Evolutionary conservation across 2,329 filamentous ascomycete genomes (phyloP), one percentile per base, ranked within the genome.

Genomic region (Magnaporthales sp.): DNA sequence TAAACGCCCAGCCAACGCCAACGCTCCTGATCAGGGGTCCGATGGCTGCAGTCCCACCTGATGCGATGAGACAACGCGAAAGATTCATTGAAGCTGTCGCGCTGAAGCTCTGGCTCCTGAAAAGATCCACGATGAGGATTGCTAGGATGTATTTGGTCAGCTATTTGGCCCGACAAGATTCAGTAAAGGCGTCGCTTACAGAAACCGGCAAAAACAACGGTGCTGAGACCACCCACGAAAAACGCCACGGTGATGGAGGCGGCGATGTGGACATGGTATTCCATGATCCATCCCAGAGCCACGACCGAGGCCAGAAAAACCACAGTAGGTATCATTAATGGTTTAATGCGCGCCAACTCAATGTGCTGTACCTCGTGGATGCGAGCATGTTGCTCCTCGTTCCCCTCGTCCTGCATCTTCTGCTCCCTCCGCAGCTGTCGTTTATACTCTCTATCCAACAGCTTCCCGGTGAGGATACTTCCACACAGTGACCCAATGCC

Each of bases 381-480:
- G 54, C 54, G 54, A 58, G 22, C 13, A 11, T 27, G 54, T 24
- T 58, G 24, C 3, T 58, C 54, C 13, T 58, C 22, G 5, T 58
- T 27, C 22, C 11, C 54, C 22, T 24, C 22, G 22, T 58, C 54
- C 22, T 58, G 54, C 22, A 13, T 24, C 54, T 26, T 24, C 13
- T 10, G 51, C 15, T 58, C 54, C 13, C 54, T 58, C 22, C 13
- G 54, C 54, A 58, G 22, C 11, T 58, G 24, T 24, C 54, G n/a
- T 4, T n/a, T 64, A 15, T 64, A 64, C 9, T 64, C 46, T 24
- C 63, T 27, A 19, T 64, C 63, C 31, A 64, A 24, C 32, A 64
- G 63, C 10, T 38, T 38, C 22, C 63, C 63, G 5, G 32, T 51
- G 2, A 64, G 38, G 22, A 51, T 15, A 19, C 63, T 51, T 6